Evolutionary conservation across 192 early-diverging fungal species (phyloP), one percentile per base, ranked within the genome.

Genomic region (Chytriomyces sp.): DNA sequence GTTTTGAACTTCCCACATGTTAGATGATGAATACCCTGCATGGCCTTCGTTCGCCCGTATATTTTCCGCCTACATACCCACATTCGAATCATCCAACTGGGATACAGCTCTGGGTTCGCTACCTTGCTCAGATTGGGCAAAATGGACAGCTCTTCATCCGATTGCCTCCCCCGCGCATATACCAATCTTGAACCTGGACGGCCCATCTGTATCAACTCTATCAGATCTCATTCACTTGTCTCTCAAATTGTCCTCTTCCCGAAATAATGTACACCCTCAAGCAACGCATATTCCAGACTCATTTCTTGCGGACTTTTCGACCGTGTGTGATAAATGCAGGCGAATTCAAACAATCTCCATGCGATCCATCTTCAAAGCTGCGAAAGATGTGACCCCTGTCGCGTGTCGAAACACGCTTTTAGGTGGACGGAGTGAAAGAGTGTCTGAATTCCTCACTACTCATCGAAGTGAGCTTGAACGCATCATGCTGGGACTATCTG

Each of bases 11-110:
- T 35, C 4, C 35, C 35, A 35, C 35, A 35, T 20, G 0, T 20
- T 57, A 71, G 69, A 13, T 13, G n/a, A 53, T 6, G 71, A 73
- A 46, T 26, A 53, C 18, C 60, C 26, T 7, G 44, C 57, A 43
- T 73, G 71, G 71, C 71, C 71, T 26, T 62, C 71, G 2, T 73
- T 73, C 43, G 60, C 71, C 6, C 50, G 49, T 18, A 62, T 73
- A 10, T 73, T 73, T 26, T 45, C 8, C 20, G 57, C 71, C 8
- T 73, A 73, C 43, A 10, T 69, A 2, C 18, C 26, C n/a, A 53
- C 46, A 45, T 24, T 26, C 8, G n/a, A 10, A 13, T 23, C 9
- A 46, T 46, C 20, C 0, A 60, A 18, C 8, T 73, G 53, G 57
- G 62, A 73, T 45, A 45, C 6, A 3, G 44, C 71, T 43, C 45